Evolutionary conservation across 169 alveolate genomes (phyloP).

Genomic region (Theileria annulata): DNA sequence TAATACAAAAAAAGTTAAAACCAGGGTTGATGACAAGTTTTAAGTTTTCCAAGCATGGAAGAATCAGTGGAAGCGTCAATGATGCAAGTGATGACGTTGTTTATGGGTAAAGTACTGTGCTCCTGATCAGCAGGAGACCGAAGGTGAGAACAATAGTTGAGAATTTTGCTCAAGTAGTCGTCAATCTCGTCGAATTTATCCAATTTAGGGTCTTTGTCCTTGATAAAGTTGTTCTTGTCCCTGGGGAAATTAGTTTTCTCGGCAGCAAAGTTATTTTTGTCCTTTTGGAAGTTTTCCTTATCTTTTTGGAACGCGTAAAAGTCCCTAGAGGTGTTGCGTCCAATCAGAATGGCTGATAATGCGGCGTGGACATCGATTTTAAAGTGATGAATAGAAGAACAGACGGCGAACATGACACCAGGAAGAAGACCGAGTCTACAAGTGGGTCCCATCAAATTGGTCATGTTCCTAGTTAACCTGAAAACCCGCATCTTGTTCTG

Average conservation of each 20-base stretch:
- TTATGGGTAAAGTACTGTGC: conserved; percentile 62
- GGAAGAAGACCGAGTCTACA: conserved; percentile 84
- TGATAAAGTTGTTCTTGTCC: not conserved
- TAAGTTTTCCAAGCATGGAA: conserved; percentile 63
- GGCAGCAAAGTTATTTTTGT: not conserved
- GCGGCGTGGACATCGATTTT: conserved; percentile 71
- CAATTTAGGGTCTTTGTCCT: not conserved
- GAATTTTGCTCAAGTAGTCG: conserved; percentile 56
- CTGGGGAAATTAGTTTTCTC: not conserved
- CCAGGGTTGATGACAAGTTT: conserved; percentile 67
- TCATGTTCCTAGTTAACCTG: conserved; percentile 80
- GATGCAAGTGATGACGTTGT: conserved; percentile 57
- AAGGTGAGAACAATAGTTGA: conserved; percentile 65
- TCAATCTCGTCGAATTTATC: conserved; percentile 46
- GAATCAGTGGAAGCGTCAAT: conserved; percentile 69
- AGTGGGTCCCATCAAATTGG: conserved; percentile 76
- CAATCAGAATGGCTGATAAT: conserved; percentile 68
- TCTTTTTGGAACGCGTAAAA: not conserved
- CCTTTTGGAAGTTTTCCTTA: not conserved
- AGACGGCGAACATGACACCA: conserved; percentile 77
- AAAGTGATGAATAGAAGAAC: conserved; percentile 73
- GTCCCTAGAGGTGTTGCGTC: conserved; percentile 34
- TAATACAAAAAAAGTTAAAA: conserved; percentile 22
- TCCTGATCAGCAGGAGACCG: conserved; percentile 68
- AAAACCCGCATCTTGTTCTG: conserved; percentile 62